Evolutionary conservation across 2,329 filamentous ascomycete species (phyloP).

Genomic region (Aspergillus tamarii): DNA sequence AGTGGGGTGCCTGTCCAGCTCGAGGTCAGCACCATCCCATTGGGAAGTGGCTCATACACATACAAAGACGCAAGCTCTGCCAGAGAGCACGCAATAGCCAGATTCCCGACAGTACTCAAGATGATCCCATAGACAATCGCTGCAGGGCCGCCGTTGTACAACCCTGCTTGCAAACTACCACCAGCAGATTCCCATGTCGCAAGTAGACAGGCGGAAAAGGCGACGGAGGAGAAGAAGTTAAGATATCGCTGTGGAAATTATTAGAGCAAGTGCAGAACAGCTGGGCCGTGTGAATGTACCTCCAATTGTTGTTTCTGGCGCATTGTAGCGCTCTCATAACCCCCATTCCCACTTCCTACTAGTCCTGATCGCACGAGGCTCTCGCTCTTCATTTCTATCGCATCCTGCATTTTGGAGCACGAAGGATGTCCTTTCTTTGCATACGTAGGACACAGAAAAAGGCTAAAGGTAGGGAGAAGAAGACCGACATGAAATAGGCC

Average conservation of each 20-base stretch:
- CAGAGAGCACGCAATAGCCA: constrained; percentile 39
- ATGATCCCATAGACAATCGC: constrained; percentile 40
- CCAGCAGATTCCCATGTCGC: constrained; percentile 43
- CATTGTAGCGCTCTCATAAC: no score
- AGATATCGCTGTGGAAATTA: constrained; percentile 12
- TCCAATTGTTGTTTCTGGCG: no score
- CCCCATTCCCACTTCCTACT: no score
- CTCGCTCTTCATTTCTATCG: no score
- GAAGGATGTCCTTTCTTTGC: no score
- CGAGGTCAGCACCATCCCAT: neutral
- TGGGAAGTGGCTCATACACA: neutral
- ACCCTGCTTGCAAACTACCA: constrained; percentile 27
- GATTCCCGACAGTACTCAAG: constrained; percentile 35
- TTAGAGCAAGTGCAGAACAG: neutral
- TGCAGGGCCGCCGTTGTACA: constrained; percentile 38
- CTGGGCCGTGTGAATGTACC: no score
- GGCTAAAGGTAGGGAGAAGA: no score
- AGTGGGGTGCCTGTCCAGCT: constrained; percentile 20
- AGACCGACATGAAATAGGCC: no score
- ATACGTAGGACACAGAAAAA: no score
- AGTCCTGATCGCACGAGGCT: no score
- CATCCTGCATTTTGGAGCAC: no score
- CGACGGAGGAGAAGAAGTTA: constrained; percentile 38
- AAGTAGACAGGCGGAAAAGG: constrained; percentile 42
- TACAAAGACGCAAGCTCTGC: constrained; percentile 45